Percentiles rank a stretch among this genome's conserved stretches.
Conservation (phyloP, 805 yeast species). For the Candida sithepensis region DNA sequence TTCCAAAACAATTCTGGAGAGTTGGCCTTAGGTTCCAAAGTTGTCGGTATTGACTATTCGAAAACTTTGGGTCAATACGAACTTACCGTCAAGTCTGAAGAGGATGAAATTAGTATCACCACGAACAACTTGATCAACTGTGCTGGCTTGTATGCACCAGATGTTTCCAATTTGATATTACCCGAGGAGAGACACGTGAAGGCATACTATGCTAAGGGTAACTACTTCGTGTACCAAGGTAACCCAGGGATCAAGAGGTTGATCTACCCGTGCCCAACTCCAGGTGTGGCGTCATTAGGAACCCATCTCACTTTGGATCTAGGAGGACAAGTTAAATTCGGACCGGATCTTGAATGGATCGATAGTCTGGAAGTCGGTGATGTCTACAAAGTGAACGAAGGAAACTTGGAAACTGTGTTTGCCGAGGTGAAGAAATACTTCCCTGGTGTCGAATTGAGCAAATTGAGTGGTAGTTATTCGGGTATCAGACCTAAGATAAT, state of each 20-base stretch:
- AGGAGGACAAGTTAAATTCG: slow-evolving; percentile 76
- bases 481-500: slow-evolving; percentile 82
- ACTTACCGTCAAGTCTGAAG: slow-evolving; percentile 29
- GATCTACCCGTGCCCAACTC: slow-evolving; percentile 79
- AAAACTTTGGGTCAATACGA: slow-evolving; percentile 26
- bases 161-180: slow-evolving; percentile 64
- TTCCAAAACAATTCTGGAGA: slow-evolving; percentile 63
- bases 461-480: slow-evolving; percentile 62
- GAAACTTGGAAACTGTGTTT: slow-evolving; percentile 52
- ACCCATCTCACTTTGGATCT: slow-evolving; percentile 83
- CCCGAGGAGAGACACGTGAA: slow-evolving; percentile 57
- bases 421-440: slow-evolving; percentile 59
- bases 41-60: slow-evolving; percentile 36
- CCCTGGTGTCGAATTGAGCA: slow-evolving; percentile 50
- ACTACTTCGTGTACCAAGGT: slow-evolving; percentile 55
- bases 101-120: slow-evolving; percentile 37
- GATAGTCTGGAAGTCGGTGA: slow-evolving; percentile 29
- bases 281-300: slow-evolving; percentile 71
- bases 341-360: slow-evolving; percentile 88
- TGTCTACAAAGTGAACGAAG: slow-evolving; percentile 46
- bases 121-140: slow-evolving; percentile 65
- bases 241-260: slow-evolving; percentile 48
- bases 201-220: slow-evolving; percentile 79
- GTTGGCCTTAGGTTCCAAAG: slow-evolving; percentile 58
- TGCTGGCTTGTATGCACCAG: slow-evolving; percentile 77